These are phyloP conservation scores for Ogataea neopini DNA, from an alignment of 805 yeast species.

Conservation along the genomic window DNA sequence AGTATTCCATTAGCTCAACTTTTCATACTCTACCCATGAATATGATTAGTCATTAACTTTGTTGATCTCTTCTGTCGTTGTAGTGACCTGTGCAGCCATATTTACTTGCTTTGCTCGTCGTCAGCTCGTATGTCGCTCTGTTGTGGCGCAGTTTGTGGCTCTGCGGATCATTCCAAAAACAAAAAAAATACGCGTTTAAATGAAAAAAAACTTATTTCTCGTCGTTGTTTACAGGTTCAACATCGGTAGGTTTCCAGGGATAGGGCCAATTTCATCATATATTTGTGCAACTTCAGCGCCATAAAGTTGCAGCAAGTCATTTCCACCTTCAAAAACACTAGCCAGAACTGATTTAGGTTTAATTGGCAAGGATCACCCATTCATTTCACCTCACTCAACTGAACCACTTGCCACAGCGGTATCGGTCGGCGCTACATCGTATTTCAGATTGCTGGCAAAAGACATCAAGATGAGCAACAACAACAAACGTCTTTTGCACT, in stretches of 20 bases:
- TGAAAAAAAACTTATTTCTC: background rate
- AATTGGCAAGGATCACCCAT: background rate
- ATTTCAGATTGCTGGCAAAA: conserved; percentile 8
- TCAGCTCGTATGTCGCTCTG: background rate
- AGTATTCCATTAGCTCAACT: no score
- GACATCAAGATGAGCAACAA: conserved; percentile 16
- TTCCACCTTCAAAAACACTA: background rate
- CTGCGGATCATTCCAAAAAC: background rate
- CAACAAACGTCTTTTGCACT: conserved; percentile 29
- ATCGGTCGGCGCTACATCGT: background rate
- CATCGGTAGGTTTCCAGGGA: background rate
- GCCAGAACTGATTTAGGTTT: background rate
- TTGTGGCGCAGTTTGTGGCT: background rate
- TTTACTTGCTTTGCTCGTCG: background rate
- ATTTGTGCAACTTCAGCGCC: background rate
- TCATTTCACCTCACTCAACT: background rate
- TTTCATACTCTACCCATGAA: no score
- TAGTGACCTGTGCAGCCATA: no score
- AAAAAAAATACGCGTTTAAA: conserved; percentile 9
- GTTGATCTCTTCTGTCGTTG: no score
- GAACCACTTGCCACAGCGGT: conserved; percentile 2
- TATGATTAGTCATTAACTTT: no score
- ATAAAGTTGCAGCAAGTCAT: background rate
- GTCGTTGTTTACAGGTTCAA: conserved; percentile 5
- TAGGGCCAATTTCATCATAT: no score